phyloP scores from a whole-genome alignment of 225 moss, liverwort and hornwort genomes.

The Bryoerythrophyllum caledonicum region DNA sequence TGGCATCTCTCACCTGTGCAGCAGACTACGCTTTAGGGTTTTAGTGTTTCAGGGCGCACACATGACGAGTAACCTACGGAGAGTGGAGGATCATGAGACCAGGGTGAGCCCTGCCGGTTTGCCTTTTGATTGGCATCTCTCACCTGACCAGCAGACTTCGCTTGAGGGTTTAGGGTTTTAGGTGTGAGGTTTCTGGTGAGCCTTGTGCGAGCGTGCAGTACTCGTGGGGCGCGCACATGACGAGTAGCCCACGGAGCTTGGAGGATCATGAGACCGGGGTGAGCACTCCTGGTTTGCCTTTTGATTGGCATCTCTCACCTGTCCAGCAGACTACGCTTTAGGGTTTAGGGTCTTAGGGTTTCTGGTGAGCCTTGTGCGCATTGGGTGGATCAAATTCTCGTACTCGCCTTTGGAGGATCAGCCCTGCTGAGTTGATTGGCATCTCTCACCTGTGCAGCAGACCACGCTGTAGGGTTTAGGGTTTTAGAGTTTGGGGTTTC shows the following conservation, averaged over 20 bases:
- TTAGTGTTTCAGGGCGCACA: conserved; percentile 1
- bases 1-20: conserved; percentile 58
- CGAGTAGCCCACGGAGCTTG: conserved; percentile 40
- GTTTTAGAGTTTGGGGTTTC: too few species aligned
- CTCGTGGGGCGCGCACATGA: conserved; percentile 33
- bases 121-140: conserved; percentile 58
- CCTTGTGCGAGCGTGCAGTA: too few species aligned
- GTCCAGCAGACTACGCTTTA: conserved; percentile 33
- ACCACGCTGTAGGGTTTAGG: conserved; percentile 18
- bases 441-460: conserved; percentile 46
- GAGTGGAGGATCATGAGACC: conserved; percentile 45
- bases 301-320: conserved; percentile 56
- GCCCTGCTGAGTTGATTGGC: conserved; percentile 49
- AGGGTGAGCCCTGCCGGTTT: conserved; percentile 36
- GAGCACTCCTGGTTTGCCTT: conserved; percentile 40
- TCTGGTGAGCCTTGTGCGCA: conserved; percentile 36
- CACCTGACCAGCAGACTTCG: conserved; percentile 37
- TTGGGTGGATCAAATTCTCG: conserved; percentile 56
- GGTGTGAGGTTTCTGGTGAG: too few species aligned
- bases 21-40: conserved; percentile 26
- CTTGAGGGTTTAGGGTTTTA: not conserved
- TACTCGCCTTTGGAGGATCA: conserved; percentile 35
- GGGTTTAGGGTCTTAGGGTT: too few species aligned
- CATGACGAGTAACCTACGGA: conserved; percentile 51
- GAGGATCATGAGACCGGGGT: conserved; percentile 48